phyloP scores from a whole-genome alignment of 805 yeast species.

The Sugiyamaella smithiae region DNA sequence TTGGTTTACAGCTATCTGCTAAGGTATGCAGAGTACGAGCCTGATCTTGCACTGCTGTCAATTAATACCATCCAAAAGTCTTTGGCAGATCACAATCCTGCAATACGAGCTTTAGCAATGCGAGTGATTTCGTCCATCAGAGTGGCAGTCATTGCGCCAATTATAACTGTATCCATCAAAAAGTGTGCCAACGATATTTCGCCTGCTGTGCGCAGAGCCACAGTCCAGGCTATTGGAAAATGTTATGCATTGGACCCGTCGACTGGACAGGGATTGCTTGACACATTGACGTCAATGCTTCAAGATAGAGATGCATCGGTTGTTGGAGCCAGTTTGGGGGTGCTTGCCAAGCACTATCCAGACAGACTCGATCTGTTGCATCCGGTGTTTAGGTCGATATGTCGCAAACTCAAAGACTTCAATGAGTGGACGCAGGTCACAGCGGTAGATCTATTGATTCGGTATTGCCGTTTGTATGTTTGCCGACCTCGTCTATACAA shows the following conservation, averaged over 20 bases:
- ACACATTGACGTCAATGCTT: constrained; percentile 51
- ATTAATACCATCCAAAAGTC: constrained; percentile 90
- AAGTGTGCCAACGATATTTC: constrained; percentile 68
- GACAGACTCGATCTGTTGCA: constrained; percentile 67
- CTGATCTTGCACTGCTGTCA: constrained; percentile 84
- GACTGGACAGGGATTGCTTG: constrained; percentile 48
- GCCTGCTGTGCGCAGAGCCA: constrained; percentile 73
- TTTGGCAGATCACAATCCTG: constrained; percentile 65
- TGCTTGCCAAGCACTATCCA: constrained; percentile 53
- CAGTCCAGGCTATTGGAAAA: constrained; percentile 72
- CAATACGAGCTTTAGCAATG: constrained; percentile 67
- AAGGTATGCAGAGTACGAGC: constrained; percentile 77
- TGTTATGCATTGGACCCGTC: constrained; percentile 45
- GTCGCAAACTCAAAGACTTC: constrained; percentile 46
- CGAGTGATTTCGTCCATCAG: constrained; percentile 79
- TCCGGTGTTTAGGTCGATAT: constrained; percentile 59
- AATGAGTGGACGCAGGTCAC: constrained; percentile 72
- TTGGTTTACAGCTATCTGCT: constrained; percentile 74
- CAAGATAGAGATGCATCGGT: constrained; percentile 68
- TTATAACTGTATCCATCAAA: constrained; percentile 68
- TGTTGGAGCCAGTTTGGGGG: constrained; percentile 62
- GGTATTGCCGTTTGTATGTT: constrained; percentile 62
- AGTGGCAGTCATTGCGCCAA: constrained; percentile 77
- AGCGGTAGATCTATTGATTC: constrained; percentile 59
- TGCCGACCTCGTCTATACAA: constrained; percentile 48